These are phyloP conservation scores for Tetrahymena borealis DNA, from an alignment of 73 alveolate genomes.

Conservation along the genomic window DNA sequence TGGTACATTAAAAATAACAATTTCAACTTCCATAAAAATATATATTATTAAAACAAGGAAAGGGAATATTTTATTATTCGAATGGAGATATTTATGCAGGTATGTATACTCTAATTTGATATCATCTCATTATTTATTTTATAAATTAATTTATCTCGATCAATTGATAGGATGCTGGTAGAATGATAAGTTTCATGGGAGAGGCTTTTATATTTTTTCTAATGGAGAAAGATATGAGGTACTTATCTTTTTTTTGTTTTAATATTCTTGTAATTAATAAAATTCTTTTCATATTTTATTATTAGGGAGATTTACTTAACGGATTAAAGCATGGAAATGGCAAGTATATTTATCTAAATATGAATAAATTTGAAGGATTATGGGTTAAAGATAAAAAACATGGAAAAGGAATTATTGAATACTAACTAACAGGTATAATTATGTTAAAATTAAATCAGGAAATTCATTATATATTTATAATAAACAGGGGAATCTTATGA, in stretches of 20 bases:
- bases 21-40: background rate
- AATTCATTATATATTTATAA: conserved; percentile 41
- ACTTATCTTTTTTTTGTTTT: background rate
- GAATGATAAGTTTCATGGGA: conserved; percentile 37
- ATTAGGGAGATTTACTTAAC: conserved; percentile 41
- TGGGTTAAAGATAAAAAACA: conserved; percentile 40
- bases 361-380: conserved; percentile 35
- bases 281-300: background rate
- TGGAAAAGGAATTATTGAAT: conserved; percentile 22
- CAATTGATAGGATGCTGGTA: conserved; percentile 28
- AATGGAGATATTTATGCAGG: background rate
- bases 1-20: background rate
- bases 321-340: conserved; percentile 47
- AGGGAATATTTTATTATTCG: background rate
- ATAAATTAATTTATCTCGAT: background rate
- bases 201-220: conserved; percentile 23
- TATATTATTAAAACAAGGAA: background rate
- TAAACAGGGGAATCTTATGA: conserved; percentile 45
- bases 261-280: conserved; percentile 18
- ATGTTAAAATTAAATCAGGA: conserved; percentile 36
- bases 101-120: background rate
- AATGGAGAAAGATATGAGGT: conserved; percentile 52
- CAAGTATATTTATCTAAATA: conserved; percentile 2
- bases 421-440: conserved; percentile 32
- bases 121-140: too few relatives aligned